Evolutionary conservation across 2,329 filamentous ascomycete genomes (phyloP).

Genomic region (Exophiala xenobiotica): DNA sequence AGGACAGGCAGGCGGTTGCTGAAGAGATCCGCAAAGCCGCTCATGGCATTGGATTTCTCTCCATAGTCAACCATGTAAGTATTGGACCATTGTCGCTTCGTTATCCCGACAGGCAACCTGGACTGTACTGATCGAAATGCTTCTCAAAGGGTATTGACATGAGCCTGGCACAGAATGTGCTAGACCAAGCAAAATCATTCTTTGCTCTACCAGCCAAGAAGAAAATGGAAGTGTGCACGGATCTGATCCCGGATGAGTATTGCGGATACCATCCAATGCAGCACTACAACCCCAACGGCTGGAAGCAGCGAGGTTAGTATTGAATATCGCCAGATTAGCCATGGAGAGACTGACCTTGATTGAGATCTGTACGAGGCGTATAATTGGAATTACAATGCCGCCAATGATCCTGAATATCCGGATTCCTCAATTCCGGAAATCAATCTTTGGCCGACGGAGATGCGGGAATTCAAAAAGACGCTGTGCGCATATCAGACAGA

Average conservation of each 20-base stretch:
- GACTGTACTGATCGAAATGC: not conserved
- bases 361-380: constrained; percentile 14
- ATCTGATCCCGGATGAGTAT: constrained; percentile 14
- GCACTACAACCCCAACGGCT: constrained; percentile 9
- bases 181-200: constrained; percentile 43
- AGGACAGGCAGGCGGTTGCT: constrained; percentile 41
- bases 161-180: constrained; percentile 34
- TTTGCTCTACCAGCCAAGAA: constrained; percentile 46
- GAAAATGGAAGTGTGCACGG: constrained; percentile 49
- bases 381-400: constrained; percentile 13
- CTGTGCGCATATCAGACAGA: constrained; percentile 9
- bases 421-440: constrained; percentile 3
- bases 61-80: constrained; percentile 35
- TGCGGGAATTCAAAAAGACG: constrained; percentile 20
- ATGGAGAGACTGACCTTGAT: not conserved
- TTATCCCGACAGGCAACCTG: not conserved
- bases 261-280: constrained; percentile 16
- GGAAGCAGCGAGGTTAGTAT: constrained; percentile 10
- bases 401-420: constrained; percentile 12
- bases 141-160: constrained; percentile 42
- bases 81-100: not conserved
- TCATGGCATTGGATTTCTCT: constrained; percentile 39
- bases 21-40: constrained; percentile 42
- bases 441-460: constrained; percentile 19
- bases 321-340: not conserved